phyloP scores from a whole-genome alignment of 2,329 filamentous ascomycete species.

The Sordariomycetes sp. region DNA sequence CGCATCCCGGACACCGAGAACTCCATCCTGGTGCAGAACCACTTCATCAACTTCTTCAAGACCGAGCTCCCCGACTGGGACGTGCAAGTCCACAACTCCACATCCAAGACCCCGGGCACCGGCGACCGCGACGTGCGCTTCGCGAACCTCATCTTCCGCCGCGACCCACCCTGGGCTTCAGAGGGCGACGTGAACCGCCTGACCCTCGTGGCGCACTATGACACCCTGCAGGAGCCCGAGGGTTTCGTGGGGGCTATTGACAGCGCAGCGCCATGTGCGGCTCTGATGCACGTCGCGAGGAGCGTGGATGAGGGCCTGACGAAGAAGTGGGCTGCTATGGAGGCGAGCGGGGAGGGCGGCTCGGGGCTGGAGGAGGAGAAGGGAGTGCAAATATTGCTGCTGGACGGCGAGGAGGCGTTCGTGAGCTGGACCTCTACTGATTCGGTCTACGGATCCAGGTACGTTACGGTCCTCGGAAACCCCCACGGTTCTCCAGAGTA shows the following conservation, averaged over 20 bases:
- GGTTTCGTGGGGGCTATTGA: slow-evolving; percentile 93
- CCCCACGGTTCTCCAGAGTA: not conserved
- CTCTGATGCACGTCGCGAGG: slow-evolving; percentile 77
- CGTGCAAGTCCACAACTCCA: slow-evolving; percentile 82
- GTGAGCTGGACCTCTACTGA: slow-evolving; percentile 67
- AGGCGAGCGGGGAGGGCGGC: slow-evolving; percentile 41
- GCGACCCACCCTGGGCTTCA: slow-evolving; percentile 76
- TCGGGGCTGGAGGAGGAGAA: slow-evolving; percentile 56
- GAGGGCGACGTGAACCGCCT: slow-evolving; percentile 68
- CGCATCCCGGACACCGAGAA: slow-evolving; percentile 82
- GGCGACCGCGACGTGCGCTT: slow-evolving; percentile 67
- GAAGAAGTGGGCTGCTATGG: slow-evolving; percentile 69
- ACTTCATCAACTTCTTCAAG: slow-evolving; percentile 77
- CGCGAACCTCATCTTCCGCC: slow-evolving; percentile 72
- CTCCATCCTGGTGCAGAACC: slow-evolving; percentile 59
- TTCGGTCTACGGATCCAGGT: slow-evolving; percentile 81
- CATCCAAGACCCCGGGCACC: slow-evolving; percentile 67
- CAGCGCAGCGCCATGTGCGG: slow-evolving; percentile 87
- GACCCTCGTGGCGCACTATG: slow-evolving; percentile 89
- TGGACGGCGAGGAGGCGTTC: slow-evolving; percentile 95
- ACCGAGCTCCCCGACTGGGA: slow-evolving; percentile 67
- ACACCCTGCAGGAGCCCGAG: slow-evolving; percentile 67
- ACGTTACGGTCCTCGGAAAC: slow-evolving; percentile 12
- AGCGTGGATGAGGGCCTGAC: slow-evolving; percentile 72
- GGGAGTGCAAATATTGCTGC: slow-evolving; percentile 78